Base-by-base conservation (phyloP, 257 asterid species). In the Ophiorrhiza pumila region DNA sequence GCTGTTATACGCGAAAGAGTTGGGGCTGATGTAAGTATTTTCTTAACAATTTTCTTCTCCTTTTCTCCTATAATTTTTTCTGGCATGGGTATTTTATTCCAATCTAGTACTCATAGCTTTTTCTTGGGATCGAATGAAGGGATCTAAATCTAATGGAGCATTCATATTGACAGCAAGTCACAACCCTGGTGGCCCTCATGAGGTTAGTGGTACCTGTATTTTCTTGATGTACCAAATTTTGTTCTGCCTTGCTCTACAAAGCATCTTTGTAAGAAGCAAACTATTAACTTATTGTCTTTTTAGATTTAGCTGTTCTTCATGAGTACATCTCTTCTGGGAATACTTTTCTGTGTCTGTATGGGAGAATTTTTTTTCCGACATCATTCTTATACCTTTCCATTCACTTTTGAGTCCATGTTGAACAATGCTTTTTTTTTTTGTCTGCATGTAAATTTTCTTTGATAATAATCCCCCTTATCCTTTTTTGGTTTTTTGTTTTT, bases 131-230 rank as follows among this genome's bases (percentile, higher is more conserved):
- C 82, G 78, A 70, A 71, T 69, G 37, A 86, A 94, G 99, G 99
- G 96, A 78, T 88, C 97, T 74, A 94, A 87, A 83, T 95, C 97
- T 37, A 91, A 76, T 72, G 99, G 98, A 58, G 93, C 92, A 82
- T 91, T 91, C 83, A 94, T 94, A 61, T 91, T 94, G 79, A 94
- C 97, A 65, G 99, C 99, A 74, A 94, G 97, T 83, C 99, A 94
- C 89, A 94, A 94, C 82, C 99, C 99, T 64, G 99, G 97, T 55
- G 99, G 99, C 7, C 99, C 99, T 6, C 31, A 82, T 85, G 97
- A 94, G 99, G 99, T 94, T 59, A 76, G 69, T 68, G 27, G 35
- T 62, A 31, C 58, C 82, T 68, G 52, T 63, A 10, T 66, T 76
- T 73, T 59, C 63, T 76, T 39, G 41, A 43, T 71, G 43, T 20